These are phyloP conservation scores for Eleusine coracana DNA, from an alignment of 176 grass and related monocot species.

Conservation along the genomic window DNA sequence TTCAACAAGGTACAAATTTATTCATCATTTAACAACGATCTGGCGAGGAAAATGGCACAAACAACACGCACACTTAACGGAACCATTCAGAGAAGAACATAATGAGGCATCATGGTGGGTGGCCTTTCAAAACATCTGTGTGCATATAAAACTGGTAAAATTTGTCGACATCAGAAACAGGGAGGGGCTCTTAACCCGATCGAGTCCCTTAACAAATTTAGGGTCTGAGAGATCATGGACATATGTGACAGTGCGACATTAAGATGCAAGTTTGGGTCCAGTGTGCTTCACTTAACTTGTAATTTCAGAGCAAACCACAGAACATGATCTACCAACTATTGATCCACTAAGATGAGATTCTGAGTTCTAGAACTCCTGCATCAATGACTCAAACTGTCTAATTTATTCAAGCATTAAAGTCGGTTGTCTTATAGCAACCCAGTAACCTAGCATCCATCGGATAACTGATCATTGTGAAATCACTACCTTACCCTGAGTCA, in stretches of 20 bases:
- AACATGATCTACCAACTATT: background rate
- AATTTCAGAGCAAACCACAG: background rate
- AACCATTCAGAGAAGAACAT: background rate
- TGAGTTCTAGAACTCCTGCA: background rate
- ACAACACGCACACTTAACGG: background rate
- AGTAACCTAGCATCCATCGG: background rate
- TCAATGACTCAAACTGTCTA: background rate
- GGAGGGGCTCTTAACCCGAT: too few species aligned
- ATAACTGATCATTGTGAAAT: background rate
- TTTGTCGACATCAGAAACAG: background rate
- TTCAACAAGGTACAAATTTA: background rate
- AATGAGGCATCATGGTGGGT: background rate
- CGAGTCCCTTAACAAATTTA: too few species aligned
- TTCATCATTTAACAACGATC: constrained; percentile 1
- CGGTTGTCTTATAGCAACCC: background rate
- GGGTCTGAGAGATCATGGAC: background rate
- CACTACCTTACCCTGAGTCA: background rate
- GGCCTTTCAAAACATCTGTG: too few species aligned
- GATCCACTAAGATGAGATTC: too few species aligned
- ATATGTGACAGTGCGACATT: too few species aligned
- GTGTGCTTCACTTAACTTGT: background rate
- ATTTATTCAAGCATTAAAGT: background rate
- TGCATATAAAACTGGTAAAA: constrained; percentile 1
- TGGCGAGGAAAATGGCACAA: background rate
- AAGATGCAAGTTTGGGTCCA: background rate